A percentile compares a stretch with the other conserved stretches of the same genome.
Conservation (phyloP, 2,329 filamentous ascomycete genomes). For the Aspergillus sp. region DNA sequence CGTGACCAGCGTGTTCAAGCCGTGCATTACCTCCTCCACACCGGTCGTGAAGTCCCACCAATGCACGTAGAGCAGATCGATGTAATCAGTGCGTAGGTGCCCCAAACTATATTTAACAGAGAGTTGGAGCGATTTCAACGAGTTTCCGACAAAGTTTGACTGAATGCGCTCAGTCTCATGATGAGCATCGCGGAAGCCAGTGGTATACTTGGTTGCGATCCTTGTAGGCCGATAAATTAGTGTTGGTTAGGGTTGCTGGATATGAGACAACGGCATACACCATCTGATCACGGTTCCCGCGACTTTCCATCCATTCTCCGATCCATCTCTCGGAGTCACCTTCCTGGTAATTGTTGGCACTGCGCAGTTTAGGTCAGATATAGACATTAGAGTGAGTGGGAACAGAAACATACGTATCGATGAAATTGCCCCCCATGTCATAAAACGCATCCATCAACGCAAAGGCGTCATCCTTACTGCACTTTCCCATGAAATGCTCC, state of each 20-base stretch:
- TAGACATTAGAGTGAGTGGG: not conserved
- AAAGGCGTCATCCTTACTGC: conserved; percentile 50
- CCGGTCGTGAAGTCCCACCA: conserved; percentile 51
- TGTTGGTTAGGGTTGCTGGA: too few relatives aligned
- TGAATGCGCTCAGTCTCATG: conserved; percentile 35
- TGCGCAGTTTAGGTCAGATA: conserved; percentile 41
- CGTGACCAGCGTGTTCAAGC: conserved; percentile 38
- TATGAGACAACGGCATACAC: not conserved
- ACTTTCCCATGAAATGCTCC: conserved; percentile 37
- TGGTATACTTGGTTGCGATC: conserved; percentile 68
- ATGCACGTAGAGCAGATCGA: conserved; percentile 57
- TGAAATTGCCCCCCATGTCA: conserved; percentile 53
- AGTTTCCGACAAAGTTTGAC: conserved; percentile 39
- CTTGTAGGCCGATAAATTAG: not conserved
- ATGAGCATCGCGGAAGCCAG: conserved; percentile 48
- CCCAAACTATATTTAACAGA: conserved; percentile 44
- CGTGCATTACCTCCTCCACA: conserved; percentile 39
- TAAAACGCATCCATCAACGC: conserved; percentile 53
- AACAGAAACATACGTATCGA: conserved; percentile 44
- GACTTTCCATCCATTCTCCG: conserved; percentile 68
- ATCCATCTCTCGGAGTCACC: conserved; percentile 66
- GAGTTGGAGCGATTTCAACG: conserved; percentile 42
- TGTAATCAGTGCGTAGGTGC: conserved; percentile 54
- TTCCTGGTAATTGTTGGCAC: conserved; percentile 66
- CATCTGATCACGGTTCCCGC: conserved; percentile 50